Conservation (phyloP, 495 filamentous ascomycete species). For the Penicillium fimorum region DNA sequence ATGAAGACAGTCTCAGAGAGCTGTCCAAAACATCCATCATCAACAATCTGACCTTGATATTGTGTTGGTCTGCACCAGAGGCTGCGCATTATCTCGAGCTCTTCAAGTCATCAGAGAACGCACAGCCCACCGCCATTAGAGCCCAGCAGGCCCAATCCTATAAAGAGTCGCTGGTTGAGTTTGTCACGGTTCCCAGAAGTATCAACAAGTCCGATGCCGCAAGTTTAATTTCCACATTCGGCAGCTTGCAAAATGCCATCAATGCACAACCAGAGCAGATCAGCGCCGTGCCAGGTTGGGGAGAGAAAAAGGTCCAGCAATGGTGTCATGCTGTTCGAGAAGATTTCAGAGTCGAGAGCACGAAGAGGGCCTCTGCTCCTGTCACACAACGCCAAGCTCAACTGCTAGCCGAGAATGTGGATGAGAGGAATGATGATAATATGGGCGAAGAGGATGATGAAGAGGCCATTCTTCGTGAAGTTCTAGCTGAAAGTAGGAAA, state of each 20-base stretch:
- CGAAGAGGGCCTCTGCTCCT: slow-evolving; percentile 53
- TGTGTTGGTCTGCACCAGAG: slow-evolving; percentile 92
- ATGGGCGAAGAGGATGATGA: slow-evolving; percentile 22
- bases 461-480: slow-evolving; percentile 23
- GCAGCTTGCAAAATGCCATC: slow-evolving; percentile 77
- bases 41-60: slow-evolving; percentile 86
- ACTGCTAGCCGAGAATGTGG: slow-evolving; percentile 36
- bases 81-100: slow-evolving; percentile 89
- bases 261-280: slow-evolving; percentile 88
- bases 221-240: slow-evolving; percentile 82
- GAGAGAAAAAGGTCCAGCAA: slow-evolving; percentile 85
- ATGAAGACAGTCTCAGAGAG: slow-evolving; percentile 76
- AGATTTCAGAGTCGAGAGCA: slow-evolving; percentile 72
- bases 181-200: slow-evolving; percentile 82
- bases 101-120: slow-evolving; percentile 90
- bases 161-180: slow-evolving; percentile 86
- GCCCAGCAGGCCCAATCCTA: slow-evolving; percentile 80
- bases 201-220: slow-evolving; percentile 95
- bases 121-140: slow-evolving; percentile 74
- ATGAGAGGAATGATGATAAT: slow-evolving; percentile 30
- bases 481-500: slow-evolving; percentile 15
- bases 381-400: slow-evolving; percentile 6
- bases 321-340: slow-evolving; percentile 82
- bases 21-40: slow-evolving; percentile 85
- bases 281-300: slow-evolving; percentile 80